These are phyloP conservation scores for Trametopsis cervina DNA, from an alignment of 768 basidiomycete genomes.

Conservation along the genomic window DNA sequence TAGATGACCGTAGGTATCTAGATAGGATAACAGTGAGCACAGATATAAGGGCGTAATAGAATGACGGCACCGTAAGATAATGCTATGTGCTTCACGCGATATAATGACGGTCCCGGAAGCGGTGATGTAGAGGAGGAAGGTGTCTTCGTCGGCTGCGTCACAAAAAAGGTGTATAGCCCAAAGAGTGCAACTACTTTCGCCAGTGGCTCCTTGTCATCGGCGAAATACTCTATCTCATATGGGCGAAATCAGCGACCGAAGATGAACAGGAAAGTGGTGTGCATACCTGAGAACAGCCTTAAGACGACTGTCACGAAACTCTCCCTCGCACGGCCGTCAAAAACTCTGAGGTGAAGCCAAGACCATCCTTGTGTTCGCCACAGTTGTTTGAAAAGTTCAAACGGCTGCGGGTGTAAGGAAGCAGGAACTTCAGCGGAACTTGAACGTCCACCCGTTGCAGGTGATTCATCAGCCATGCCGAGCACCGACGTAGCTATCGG, in stretches of 20 bases:
- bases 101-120: constrained; percentile 42
- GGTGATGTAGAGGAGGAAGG: constrained; percentile 12
- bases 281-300: constrained; percentile 64
- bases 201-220: constrained; percentile 42
- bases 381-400: constrained; percentile 60
- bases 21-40: constrained; percentile 2
- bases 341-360: constrained; percentile 69
- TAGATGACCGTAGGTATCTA: constrained; percentile 54
- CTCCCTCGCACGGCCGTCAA: constrained; percentile 61
- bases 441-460: too few relatives aligned
- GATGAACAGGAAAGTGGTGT: too few relatives aligned
- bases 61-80: constrained; percentile 51
- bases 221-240: constrained; percentile 43
- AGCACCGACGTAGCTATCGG: background rate
- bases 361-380: constrained; percentile 69
- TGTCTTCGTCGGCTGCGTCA: constrained; percentile 45
- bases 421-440: too few relatives aligned
- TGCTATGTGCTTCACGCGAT: constrained; percentile 45
- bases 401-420: constrained; percentile 42
- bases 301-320: constrained; percentile 51
- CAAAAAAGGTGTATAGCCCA: constrained; percentile 62
- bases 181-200: constrained; percentile 58
- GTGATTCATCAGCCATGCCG: too few relatives aligned
- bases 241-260: too few relatives aligned
- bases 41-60: background rate